Base-by-base conservation (phyloP, 768 basidiomycete genomes). In the Sistotremastrum niveocremeum region DNA sequence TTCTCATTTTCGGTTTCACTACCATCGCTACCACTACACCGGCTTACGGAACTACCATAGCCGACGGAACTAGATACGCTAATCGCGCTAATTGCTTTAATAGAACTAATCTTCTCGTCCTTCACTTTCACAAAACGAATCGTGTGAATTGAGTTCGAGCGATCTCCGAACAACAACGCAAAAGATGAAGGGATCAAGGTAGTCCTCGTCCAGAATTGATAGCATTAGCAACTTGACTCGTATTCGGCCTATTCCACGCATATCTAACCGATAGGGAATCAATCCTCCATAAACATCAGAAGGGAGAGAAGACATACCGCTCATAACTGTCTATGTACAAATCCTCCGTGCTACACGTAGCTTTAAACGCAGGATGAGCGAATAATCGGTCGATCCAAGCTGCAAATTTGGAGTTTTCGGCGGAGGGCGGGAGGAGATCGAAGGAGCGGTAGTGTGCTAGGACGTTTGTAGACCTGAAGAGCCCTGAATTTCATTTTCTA, bases 281-380 rank as follows among this genome's bases (percentile, higher is more conserved):
- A 20, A 0, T 8, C 33, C 44, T 42, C n/a, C 20, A 9, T 20
- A 39, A 8, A 42, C 5, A 12, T 30, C 37, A 10, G 9, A 7
- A 39, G 6, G 4, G 12, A 9, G 34, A 41, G 12, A 4, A 1
- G 10, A 52, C 68, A 41, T 34, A 73, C 80, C 80, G 67, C 53
- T 84, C 82, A 51, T 84, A 85, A 51, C 77, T 79, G 49, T 81
- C 79, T 6, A 82, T 50, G 52, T 84, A 84, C 44, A 83, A 57
- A 37, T 77, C 61, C 28, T 79, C 75, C 1, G 73, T 72, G 58
- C 81, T 84, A 57, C 81, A 81, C 0, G 84, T 87, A 7, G 63
- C 60, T 54, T 70, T 75, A 65, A 85, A 81, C 3, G 70, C 67
- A 0, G 77, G 78, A 53, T 86, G 76, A 3, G 61, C 62, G 38